phyloP scores from a whole-genome alignment of 495 filamentous ascomycete species.

The Astrothelium subdiscretum region DNA sequence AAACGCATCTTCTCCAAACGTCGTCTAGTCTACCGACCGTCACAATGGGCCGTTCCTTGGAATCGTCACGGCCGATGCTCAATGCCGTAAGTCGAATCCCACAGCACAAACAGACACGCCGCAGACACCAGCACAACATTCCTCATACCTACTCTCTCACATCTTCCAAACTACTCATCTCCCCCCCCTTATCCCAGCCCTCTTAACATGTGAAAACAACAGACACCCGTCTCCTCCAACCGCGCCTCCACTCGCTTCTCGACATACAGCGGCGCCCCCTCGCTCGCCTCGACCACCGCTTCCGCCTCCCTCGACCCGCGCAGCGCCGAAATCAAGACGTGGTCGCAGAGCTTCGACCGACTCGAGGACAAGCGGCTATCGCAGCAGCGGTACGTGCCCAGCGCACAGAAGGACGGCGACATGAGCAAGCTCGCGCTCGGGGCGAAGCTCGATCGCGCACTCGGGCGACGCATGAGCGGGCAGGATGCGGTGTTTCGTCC shows the following conservation, averaged over 20 bases:
- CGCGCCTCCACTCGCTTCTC: conserved; percentile 57
- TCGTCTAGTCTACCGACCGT: background rate
- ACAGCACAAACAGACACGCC: too few species aligned
- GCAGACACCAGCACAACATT: background rate
- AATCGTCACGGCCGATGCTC: background rate
- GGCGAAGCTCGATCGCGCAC: conserved; percentile 86
- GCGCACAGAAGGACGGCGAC: conserved; percentile 70
- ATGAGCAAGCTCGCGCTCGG: conserved; percentile 83
- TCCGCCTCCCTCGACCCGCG: conserved; percentile 46
- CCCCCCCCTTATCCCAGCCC: too few species aligned
- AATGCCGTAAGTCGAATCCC: background rate
- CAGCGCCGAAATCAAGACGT: conserved; percentile 62
- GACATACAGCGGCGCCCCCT: conserved; percentile 66
- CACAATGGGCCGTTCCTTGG: background rate
- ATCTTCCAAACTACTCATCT: background rate
- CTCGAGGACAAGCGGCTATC: conserved; percentile 82
- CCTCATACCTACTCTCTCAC: background rate
- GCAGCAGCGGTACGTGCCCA: conserved; percentile 75
- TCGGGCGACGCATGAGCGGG: conserved; percentile 75
- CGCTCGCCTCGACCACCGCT: conserved; percentile 50
- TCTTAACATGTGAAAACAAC: too few species aligned
- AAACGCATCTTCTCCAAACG: background rate
- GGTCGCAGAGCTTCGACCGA: conserved; percentile 72
- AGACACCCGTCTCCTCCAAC: background rate
- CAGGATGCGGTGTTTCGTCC: conserved; percentile 80